A percentile compares a stretch with the other conserved stretches of the same genome.
Conservation (phyloP, 768 basidiomycete species). For the Rhodotorula diobovata region DNA sequence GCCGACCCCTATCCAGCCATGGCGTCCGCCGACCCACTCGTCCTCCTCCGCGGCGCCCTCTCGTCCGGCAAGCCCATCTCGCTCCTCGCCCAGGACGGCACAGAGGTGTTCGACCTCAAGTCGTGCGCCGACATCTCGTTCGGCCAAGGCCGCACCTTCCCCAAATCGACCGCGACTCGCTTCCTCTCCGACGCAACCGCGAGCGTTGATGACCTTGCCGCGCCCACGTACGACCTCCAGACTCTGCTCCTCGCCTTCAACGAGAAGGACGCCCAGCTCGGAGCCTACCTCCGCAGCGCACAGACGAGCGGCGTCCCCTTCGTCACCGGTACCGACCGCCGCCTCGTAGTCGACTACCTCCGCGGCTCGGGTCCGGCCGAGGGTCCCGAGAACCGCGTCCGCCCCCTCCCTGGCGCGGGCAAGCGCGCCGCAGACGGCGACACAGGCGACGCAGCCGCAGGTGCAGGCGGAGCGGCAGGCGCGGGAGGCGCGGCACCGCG, state of each 20-base stretch:
- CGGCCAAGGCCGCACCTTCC: conserved; percentile 50
- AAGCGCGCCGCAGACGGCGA: neutral
- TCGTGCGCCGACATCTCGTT: conserved; percentile 66
- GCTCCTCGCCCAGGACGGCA: conserved; percentile 48
- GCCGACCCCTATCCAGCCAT: no score
- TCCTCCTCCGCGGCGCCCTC: conserved; percentile 45
- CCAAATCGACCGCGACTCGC: conserved; percentile 71
- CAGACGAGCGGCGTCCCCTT: conserved; percentile 69
- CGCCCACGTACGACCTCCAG: conserved; percentile 73
- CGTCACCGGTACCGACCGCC: conserved; percentile 82
- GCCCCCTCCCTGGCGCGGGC: neutral
- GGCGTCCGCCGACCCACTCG: conserved; percentile 43
- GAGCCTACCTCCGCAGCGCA: conserved; percentile 84
- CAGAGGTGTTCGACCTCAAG: conserved; percentile 51
- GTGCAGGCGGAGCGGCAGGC: conserved; percentile 28
- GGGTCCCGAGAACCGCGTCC: conserved; percentile 51
- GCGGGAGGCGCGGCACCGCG: conserved; percentile 49
- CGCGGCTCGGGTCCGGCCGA: conserved; percentile 58
- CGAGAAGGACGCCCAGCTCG: conserved; percentile 64
- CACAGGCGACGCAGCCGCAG: conserved; percentile 1
- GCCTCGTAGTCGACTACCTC: conserved; percentile 78
- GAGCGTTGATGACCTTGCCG: conserved; percentile 47
- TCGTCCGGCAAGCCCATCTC: conserved; percentile 33
- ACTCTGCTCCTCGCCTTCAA: conserved; percentile 82
- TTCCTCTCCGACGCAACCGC: conserved; percentile 55